These are phyloP conservation scores for Tylopilus felleus DNA, from an alignment of 768 basidiomycete species.

Conservation along the genomic window DNA sequence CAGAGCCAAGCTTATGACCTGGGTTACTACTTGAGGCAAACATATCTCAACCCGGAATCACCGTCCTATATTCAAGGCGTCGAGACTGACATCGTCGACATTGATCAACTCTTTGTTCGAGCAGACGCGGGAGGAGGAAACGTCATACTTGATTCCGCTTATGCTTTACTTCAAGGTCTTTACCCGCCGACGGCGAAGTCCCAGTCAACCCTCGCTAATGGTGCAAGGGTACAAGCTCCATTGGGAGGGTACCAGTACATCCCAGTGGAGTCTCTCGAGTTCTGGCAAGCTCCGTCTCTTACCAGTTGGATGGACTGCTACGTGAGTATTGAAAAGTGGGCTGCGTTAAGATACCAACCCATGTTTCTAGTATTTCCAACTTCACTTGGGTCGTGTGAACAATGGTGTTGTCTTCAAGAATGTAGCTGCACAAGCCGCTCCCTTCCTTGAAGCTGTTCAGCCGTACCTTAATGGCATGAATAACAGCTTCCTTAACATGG, in stretches of 20 bases:
- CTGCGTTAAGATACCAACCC: background rate
- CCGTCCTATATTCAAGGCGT: slow-evolving; percentile 66
- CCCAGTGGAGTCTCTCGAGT: slow-evolving; percentile 60
- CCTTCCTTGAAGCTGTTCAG: slow-evolving; percentile 62
- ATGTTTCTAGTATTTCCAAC: slow-evolving; percentile 26
- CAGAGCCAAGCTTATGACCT: slow-evolving; percentile 56
- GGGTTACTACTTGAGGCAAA: slow-evolving; percentile 54
- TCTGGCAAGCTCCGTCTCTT: slow-evolving; percentile 52
- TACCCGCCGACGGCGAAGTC: slow-evolving; percentile 72
- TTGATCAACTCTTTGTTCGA: slow-evolving; percentile 66
- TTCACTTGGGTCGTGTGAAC: slow-evolving; percentile 24
- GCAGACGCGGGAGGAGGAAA: slow-evolving; percentile 80
- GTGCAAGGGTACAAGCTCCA: slow-evolving; percentile 64
- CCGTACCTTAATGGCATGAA: slow-evolving; percentile 69
- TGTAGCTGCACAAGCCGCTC: slow-evolving; percentile 48
- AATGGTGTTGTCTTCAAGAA: slow-evolving; percentile 47
- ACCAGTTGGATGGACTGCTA: slow-evolving; percentile 74
- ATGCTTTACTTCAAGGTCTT: slow-evolving; percentile 78
- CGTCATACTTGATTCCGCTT: slow-evolving; percentile 79
- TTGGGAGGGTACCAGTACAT: slow-evolving; percentile 87
- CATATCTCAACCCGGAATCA: slow-evolving; percentile 61
- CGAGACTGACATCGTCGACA: slow-evolving; percentile 60
- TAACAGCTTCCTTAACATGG: slow-evolving; percentile 61
- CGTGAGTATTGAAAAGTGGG: slow-evolving; percentile 23
- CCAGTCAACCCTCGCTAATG: slow-evolving; percentile 70